Evolutionary conservation across 208 protist genomes (phyloP).

Genomic region (Acanthamoeba sp.): DNA sequence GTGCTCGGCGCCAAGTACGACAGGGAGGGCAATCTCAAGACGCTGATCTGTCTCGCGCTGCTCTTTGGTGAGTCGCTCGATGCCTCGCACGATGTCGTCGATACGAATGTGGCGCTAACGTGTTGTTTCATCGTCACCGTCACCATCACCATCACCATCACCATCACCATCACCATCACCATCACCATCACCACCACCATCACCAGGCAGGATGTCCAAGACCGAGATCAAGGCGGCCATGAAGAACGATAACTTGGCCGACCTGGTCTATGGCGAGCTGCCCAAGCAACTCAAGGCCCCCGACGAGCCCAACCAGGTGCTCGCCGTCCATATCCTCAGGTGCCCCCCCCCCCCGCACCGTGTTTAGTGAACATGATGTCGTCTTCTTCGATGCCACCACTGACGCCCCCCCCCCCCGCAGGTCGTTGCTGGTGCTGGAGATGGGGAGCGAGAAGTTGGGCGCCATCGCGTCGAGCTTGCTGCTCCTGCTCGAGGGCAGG

Average conservation of each 20-base stretch:
- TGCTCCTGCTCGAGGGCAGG: conserved; percentile 43
- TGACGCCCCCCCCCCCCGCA: too few species aligned
- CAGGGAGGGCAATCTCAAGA: conserved; percentile 43
- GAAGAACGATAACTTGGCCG: not conserved
- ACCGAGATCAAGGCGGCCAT: not conserved
- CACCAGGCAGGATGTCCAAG: not conserved
- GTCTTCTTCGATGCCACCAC: not conserved
- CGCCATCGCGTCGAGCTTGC: not conserved
- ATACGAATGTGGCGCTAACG: too few species aligned
- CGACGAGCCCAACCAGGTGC: not conserved
- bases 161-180: not conserved
- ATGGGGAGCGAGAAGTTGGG: conserved; percentile 17
- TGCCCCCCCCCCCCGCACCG: not conserved
- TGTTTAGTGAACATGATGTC: too few species aligned
- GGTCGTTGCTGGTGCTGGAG: not conserved
- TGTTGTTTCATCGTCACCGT: too few species aligned
- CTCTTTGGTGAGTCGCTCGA: not conserved
- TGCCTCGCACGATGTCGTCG: too few species aligned
- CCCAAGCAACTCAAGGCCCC: conserved; percentile 41
- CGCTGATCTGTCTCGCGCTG: conserved; percentile 11
- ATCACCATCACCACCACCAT: not conserved
- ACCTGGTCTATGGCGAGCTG: not conserved
- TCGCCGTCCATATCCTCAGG: conserved; percentile 42
- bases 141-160: too few species aligned
- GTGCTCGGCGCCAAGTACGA: conserved; percentile 54